phyloP scores from a whole-genome alignment of 306 rosid genomes.

The Dryas alaskensis region DNA sequence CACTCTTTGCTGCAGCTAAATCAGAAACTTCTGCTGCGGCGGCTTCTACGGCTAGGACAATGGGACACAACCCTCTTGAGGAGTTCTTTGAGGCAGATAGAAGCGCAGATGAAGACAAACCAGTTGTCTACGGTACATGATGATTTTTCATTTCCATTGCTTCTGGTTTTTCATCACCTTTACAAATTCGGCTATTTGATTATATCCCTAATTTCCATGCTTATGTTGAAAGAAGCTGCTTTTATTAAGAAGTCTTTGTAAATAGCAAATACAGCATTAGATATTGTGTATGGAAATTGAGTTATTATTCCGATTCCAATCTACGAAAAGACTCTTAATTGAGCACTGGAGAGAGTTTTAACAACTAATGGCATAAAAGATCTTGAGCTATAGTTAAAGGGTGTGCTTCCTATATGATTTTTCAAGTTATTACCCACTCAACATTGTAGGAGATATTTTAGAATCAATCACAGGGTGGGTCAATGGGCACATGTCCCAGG shows the following conservation, averaged over 20 bases:
- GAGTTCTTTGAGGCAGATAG: slow-evolving; percentile 76
- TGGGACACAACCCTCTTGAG: slow-evolving; percentile 61
- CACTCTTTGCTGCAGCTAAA: slow-evolving; percentile 59
- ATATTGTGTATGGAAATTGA: neutral
- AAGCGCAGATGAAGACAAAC: slow-evolving; percentile 60
- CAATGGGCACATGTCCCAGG: neutral
- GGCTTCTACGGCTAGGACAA: slow-evolving; percentile 36
- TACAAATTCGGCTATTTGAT: neutral
- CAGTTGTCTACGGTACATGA: slow-evolving; percentile 70
- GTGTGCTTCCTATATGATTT: neutral
- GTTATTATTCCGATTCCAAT: neutral
- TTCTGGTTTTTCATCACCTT: neutral
- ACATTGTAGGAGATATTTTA: neutral
- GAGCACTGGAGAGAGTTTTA: neutral
- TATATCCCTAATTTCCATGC: neutral
- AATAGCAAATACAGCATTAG: neutral
- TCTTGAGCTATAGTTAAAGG: neutral
- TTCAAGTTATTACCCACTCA: neutral
- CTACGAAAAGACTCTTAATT: neutral
- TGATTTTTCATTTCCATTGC: slow-evolving; percentile 6
- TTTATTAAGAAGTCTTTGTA: neutral
- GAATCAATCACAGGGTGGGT: neutral
- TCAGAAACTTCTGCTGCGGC: slow-evolving; percentile 54
- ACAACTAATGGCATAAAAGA: neutral
- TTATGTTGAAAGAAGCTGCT: neutral